phyloP scores from a whole-genome alignment of 345 rosid species.

The Balakata baccata region DNA sequence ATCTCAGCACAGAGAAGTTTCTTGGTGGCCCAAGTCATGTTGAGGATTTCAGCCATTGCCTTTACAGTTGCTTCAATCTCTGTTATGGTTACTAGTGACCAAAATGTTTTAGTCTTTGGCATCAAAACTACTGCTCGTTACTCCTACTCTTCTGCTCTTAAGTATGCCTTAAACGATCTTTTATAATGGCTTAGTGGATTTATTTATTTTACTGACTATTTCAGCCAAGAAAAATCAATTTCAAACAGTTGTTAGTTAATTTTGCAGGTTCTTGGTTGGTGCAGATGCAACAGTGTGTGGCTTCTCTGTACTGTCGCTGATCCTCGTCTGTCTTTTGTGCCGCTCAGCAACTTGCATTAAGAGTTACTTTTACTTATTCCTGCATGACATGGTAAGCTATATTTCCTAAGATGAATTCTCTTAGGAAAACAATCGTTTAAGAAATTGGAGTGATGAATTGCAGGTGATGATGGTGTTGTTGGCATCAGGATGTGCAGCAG shows the following conservation, averaged over 20 bases:
- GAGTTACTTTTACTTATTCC: slow-evolving; percentile 33
- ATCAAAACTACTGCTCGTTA: slow-evolving; percentile 32
- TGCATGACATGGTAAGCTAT: slow-evolving; percentile 52
- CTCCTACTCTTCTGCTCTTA: slow-evolving; percentile 40
- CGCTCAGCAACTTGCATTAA: slow-evolving; percentile 21
- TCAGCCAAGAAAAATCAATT: no score
- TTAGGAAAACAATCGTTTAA: no score
- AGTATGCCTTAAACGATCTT: slow-evolving; percentile 19
- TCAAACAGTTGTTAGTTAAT: no score
- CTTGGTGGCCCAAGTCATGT: slow-evolving; percentile 31
- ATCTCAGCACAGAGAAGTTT: slow-evolving; percentile 1
- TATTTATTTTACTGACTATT: no score
- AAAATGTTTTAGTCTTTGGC: slow-evolving; percentile 27
- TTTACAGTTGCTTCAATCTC: slow-evolving; percentile 37
- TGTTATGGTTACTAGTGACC: slow-evolving; percentile 35
- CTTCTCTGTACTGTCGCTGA: slow-evolving; percentile 42
- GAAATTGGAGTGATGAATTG: not conserved
- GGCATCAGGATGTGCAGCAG: slow-evolving; percentile 57
- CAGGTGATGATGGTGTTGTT: slow-evolving; percentile 52
- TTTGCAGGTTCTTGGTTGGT: slow-evolving; percentile 48
- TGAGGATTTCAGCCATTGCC: slow-evolving; percentile 41
- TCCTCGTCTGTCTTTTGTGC: slow-evolving; percentile 24
- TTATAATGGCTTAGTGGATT: no score
- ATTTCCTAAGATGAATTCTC: not conserved
- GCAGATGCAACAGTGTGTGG: slow-evolving; percentile 34